Base-by-base conservation (phyloP, 768 basidiomycete species). In the Boletus huronensis region DNA sequence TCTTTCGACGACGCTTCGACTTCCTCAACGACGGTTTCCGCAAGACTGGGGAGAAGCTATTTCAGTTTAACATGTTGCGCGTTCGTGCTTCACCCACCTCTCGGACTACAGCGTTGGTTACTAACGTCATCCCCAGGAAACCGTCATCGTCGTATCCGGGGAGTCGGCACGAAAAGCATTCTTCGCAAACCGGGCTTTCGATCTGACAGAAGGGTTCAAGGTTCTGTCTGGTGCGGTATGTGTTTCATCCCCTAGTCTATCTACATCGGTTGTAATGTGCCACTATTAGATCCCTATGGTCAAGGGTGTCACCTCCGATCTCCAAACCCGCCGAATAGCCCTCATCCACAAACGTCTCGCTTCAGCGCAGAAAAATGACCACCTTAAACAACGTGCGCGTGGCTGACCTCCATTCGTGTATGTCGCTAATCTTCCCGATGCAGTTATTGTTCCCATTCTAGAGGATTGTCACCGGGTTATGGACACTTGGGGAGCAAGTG, bases 131-230 rank as follows among this genome's bases (percentile, higher is more conserved):
- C 28, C n/a, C 7, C 45, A 90, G 88, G 83, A 85, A 58, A 83
- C 79, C 4, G 87, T 91, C 60, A 77, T 91, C 49, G 87, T 85
- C 32, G 79, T 90, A 38, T 90, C 88, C 38, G 89, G 88, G 49
- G 85, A 88, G 64, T 77, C 75, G 32, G 88, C 82, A 16, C 76
- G 88, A 52, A 79, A 80, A 52, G 77, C 82, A 3, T 90, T 90
- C 71, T 87, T 90, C 63, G 77, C 78, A 3, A 81, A 85, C 52
- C 83, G 82, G 70, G 80, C 80, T 21, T 80, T 91, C 58, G 87
- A 90, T 69, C 79, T 91, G 48, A 84, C 83, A 39, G 87, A 88
- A 74, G 88, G 87, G 6, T 90, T 88, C 76, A 87, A 83, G 63
- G 80, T 88, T 63, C 78, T 91, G 57, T 87, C 86, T 47, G 88